Evolutionary conservation across 2,329 filamentous ascomycete genomes (phyloP), one percentile per base, ranked within the genome.

Genomic region (Grosmannia serpens): DNA sequence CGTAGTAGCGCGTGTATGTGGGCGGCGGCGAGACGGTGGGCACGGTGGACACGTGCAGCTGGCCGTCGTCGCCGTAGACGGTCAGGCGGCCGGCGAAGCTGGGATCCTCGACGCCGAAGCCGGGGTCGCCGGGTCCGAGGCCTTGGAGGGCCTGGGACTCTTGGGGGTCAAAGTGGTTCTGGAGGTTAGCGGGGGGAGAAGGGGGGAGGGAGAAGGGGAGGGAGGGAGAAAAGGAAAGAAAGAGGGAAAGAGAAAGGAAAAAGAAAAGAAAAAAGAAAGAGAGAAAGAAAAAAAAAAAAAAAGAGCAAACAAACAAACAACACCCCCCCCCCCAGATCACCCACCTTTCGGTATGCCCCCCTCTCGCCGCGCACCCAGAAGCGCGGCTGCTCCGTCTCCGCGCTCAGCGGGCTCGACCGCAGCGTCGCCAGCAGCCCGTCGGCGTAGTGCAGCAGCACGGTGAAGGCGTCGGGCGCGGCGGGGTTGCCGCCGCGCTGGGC

Each of bases 331-430:
- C n/a, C n/a, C n/a, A n/a, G n/a, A n/a, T n/a, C n/a, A n/a, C 33
- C 3, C 35, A 38, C 35, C 35, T 59, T 59, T 35, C 50, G 54
- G 50, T 57, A 59, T 67, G 81, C 87, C 1, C 87, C 89, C 70
- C 85, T 84, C 22, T 82, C 82, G 26, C 89, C 89, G 29, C 88
- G 77, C 11, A 91, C 77, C 88, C 88, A 91, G 75, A 85, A 92
- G 46, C 88, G 76, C 60, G 87, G 75, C 74, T 92, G 88, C 61
- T 81, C 75, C 17, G 26, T 33, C 24, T 46, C 54, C 13, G 54
- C 54, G 44, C 54, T 56, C 15, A 10, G 2, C 20, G 44, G 17
- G n/a, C 79, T 82, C 59, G 85, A 86, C 68, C 88, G 87, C 53
- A 84, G 83, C 52, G 85, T 85, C 13, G 84, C 88, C 52, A 89